Evolutionary conservation across 2,329 filamentous ascomycete genomes (phyloP).

Genomic region (Paecilomyces sp.): DNA sequence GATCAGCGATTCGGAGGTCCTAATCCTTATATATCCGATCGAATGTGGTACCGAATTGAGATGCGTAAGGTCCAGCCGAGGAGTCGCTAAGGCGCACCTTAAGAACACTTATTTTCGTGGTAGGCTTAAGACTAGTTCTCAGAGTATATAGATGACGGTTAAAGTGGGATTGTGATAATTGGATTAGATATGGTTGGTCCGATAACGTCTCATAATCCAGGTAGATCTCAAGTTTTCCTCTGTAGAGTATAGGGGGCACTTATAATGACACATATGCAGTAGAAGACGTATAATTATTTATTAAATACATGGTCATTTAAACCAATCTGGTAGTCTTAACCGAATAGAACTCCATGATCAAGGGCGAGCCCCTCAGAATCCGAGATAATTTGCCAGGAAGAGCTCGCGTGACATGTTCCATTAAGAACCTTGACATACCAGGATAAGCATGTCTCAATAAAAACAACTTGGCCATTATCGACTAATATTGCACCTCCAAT

Average conservation of each 20-base stretch:
- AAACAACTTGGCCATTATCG: no score
- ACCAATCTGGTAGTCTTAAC: background rate
- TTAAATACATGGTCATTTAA: background rate
- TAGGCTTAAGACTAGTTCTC: background rate
- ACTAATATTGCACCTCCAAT: no score
- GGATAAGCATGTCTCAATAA: no score
- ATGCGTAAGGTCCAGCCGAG: background rate
- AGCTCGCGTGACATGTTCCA: no score
- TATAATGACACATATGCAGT: background rate
- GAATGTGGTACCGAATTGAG: background rate
- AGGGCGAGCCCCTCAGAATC: no score
- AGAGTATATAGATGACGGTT: background rate
- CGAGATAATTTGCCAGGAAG: no score
- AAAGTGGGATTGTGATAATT: background rate
- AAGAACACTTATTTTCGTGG: background rate
- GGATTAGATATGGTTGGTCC: background rate
- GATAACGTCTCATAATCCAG: background rate
- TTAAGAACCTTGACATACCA: no score
- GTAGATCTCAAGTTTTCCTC: background rate
- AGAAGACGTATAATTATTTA: background rate
- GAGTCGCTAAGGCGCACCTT: background rate
- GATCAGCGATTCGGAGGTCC: background rate
- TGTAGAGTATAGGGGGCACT: background rate
- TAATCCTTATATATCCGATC: background rate
- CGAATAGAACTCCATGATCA: no score